Evolutionary conservation across 805 yeast genomes (phyloP).

Genomic region (Saccharomyces kudriavzevii): DNA sequence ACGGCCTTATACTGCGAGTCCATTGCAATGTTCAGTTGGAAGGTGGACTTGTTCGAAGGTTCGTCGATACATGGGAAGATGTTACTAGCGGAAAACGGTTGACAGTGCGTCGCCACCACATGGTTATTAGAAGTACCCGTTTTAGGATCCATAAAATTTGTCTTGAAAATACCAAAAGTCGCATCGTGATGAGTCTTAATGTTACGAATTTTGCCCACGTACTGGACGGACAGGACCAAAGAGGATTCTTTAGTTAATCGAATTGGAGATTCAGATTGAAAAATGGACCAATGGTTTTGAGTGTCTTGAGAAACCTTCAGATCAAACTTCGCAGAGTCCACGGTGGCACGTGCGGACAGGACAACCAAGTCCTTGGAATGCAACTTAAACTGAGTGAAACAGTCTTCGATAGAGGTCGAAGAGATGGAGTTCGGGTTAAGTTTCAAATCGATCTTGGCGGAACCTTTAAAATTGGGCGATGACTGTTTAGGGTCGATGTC

Average conservation of each 20-base stretch:
- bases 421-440: background rate
- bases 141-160: conserved; percentile 47
- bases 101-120: conserved; percentile 63
- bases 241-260: background rate
- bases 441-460: conserved; percentile 7
- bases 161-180: conserved; percentile 61
- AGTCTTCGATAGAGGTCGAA: background rate
- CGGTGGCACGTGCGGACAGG: conserved; percentile 36
- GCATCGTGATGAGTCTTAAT: conserved; percentile 46
- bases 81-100: conserved; percentile 54
- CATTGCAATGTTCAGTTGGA: conserved; percentile 44
- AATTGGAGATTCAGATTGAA: conserved; percentile 5
- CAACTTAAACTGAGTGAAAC: conserved; percentile 8
- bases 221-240: conserved; percentile 26
- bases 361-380: conserved; percentile 28
- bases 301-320: conserved; percentile 21
- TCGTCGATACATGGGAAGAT: conserved; percentile 71
- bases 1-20: conserved; percentile 39
- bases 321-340: conserved; percentile 24
- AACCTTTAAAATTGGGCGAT: conserved; percentile 40
- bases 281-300: conserved; percentile 5
- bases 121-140: conserved; percentile 43
- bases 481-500: conserved; percentile 35
- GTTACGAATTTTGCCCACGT: conserved; percentile 44
- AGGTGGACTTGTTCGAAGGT: conserved; percentile 43